These are phyloP conservation scores for Mycotypha africana DNA, from an alignment of 371 early-diverging fungal genomes.

Conservation along the genomic window DNA sequence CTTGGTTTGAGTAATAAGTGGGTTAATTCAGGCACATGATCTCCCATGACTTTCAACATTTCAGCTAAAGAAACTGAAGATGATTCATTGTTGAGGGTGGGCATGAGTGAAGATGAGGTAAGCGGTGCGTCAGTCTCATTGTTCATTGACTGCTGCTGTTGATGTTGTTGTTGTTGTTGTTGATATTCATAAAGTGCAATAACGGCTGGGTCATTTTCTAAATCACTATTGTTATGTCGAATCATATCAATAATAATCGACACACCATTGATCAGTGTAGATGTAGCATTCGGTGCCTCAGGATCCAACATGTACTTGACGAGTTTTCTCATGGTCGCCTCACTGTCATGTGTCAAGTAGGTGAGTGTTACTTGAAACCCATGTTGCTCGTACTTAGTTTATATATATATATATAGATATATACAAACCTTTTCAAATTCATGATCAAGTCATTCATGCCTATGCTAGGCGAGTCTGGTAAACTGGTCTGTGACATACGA, in stretches of 20 bases:
- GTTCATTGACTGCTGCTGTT: slow-evolving; percentile 2
- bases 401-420: background rate
- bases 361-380: background rate
- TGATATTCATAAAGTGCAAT: slow-evolving; percentile 24
- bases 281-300: slow-evolving; percentile 67
- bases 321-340: slow-evolving; percentile 60
- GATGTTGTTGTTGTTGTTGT: too few relatives aligned
- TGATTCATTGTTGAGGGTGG: background rate
- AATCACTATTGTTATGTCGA: slow-evolving; percentile 73
- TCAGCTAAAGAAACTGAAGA: slow-evolving; percentile 60
- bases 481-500: slow-evolving; percentile 73
- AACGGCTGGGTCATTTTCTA: slow-evolving; percentile 23
- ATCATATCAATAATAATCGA: slow-evolving; percentile 94
- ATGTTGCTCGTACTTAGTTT: too few relatives aligned
- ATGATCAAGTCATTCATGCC: slow-evolving; percentile 62
- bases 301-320: slow-evolving; percentile 84
- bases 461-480: slow-evolving; percentile 61
- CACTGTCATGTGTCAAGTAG: slow-evolving; percentile 24
- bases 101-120: slow-evolving; percentile 6
- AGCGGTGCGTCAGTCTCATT: too few relatives aligned
- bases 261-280: slow-evolving; percentile 83
- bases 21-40: slow-evolving; percentile 62
- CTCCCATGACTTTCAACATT: slow-evolving; percentile 72
- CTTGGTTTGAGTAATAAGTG: slow-evolving; percentile 52
- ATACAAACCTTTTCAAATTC: slow-evolving; percentile 66